Percentiles rank a stretch among this genome's conserved stretches.
These are phyloP conservation scores for Carpinus viminea DNA, from an alignment of 306 rosid species.

Conservation along the genomic window DNA sequence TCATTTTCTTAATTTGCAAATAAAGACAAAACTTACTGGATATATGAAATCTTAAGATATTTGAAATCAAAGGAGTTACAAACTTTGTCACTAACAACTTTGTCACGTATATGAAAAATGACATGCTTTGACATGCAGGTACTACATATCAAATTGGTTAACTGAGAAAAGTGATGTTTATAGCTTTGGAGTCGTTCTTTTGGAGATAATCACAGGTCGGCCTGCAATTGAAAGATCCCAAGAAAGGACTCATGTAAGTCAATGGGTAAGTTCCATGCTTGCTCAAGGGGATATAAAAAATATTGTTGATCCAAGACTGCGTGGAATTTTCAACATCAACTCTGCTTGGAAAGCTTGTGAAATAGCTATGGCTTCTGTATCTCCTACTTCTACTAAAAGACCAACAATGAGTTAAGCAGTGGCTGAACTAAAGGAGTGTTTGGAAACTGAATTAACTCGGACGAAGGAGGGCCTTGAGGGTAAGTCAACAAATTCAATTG, in stretches of 20 bases:
- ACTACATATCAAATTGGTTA: background rate
- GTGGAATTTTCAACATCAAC: background rate
- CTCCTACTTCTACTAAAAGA: slow-evolving; percentile 7
- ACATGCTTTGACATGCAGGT: background rate
- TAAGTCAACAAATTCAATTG: background rate
- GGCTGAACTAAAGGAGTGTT: slow-evolving; percentile 16
- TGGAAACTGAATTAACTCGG: background rate
- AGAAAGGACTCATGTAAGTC: slow-evolving; percentile 3
- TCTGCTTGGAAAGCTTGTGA: slow-evolving; percentile 27
- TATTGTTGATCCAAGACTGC: slow-evolving; percentile 12
- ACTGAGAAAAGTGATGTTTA: slow-evolving; percentile 21
- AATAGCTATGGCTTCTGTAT: slow-evolving; percentile 18
- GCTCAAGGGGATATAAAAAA: slow-evolving; percentile 7
- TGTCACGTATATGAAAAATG: background rate
- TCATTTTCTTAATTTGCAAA: too few species aligned
- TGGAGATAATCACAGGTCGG: slow-evolving; percentile 15
- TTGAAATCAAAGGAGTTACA: too few species aligned
- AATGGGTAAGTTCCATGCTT: slow-evolving; percentile 11
- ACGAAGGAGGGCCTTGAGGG: background rate
- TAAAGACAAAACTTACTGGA: too few species aligned
- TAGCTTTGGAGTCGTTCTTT: slow-evolving; percentile 22
- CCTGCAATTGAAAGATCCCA: background rate
- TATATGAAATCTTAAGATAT: too few species aligned
- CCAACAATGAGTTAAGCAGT: slow-evolving; percentile 25
- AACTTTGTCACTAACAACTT: too few species aligned